These are phyloP conservation scores for Globisporangium viniferum DNA, from an alignment of 352 stramenopile species.

Conservation along the genomic window DNA sequence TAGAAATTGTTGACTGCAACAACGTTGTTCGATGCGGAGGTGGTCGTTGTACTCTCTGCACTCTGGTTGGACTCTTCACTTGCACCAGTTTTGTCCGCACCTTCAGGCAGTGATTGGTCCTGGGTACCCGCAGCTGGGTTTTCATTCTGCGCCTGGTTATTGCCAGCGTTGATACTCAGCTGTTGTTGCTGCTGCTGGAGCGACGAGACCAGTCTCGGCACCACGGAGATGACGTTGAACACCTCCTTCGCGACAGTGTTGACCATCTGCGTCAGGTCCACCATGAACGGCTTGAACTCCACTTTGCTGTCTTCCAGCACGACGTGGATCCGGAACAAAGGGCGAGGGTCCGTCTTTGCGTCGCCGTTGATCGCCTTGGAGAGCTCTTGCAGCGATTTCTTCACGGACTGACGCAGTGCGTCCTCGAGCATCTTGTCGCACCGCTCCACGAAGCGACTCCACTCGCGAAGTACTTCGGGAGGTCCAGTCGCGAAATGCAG, in stretches of 20 bases:
- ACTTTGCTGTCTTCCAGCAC: conserved; percentile 92
- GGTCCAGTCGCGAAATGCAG: conserved; percentile 88
- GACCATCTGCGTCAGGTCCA: conserved; percentile 93
- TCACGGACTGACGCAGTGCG: conserved; percentile 89
- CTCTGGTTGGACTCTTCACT: conserved; percentile 5
- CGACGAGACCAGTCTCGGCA: conserved; percentile 80
- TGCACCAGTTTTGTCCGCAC: background rate
- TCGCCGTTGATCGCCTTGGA: conserved; percentile 94
- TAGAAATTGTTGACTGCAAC: conserved; percentile 78
- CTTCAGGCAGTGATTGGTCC: background rate
- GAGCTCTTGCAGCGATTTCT: conserved; percentile 93
- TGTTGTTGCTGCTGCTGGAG: conserved; percentile 24
- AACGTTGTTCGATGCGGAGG: background rate
- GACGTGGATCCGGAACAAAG: conserved; percentile 92
- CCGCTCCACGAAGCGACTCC: conserved; percentile 87
- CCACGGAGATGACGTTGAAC: conserved; percentile 91
- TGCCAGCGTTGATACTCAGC: background rate
- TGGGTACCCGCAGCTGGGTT: background rate
- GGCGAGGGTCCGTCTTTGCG: conserved; percentile 87
- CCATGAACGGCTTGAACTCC: conserved; percentile 93
- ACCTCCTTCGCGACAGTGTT: conserved; percentile 95
- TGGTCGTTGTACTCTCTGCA: too few relatives aligned
- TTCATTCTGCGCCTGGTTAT: conserved; percentile 23
- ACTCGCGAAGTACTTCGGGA: conserved; percentile 90
- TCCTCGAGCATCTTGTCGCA: conserved; percentile 91